A percentile compares a stretch with the other conserved stretches of the same genome.
These are phyloP conservation scores for Vanrija sp. DNA, from an alignment of 1,284 basidiomycete species.

Conservation along the genomic window DNA sequence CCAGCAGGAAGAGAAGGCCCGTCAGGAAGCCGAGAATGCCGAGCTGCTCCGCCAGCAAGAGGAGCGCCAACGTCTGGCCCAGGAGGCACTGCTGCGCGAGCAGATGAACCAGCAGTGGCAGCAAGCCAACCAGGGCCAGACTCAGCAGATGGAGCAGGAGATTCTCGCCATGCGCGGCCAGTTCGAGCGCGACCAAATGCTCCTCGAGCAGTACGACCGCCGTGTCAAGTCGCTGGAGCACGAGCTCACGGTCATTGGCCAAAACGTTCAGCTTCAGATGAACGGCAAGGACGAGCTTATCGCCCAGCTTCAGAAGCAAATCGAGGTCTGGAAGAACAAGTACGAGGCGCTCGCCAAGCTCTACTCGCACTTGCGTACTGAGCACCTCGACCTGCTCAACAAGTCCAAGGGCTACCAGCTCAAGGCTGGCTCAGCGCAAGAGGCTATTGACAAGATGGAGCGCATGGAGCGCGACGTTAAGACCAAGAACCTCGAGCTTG, in stretches of 20 bases:
- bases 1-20: slow-evolving; percentile 70
- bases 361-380: slow-evolving; percentile 94
- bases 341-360: slow-evolving; percentile 98
- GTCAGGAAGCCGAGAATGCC: slow-evolving; percentile 86
- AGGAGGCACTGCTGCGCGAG: slow-evolving; percentile 83
- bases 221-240: slow-evolving; percentile 94
- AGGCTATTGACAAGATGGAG: slow-evolving; percentile 99
- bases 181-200: slow-evolving; percentile 96
- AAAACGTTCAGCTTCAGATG: slow-evolving; percentile 84
- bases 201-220: slow-evolving; percentile 96
- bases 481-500: slow-evolving; percentile 95
- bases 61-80: slow-evolving; percentile 81
- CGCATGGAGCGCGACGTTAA: slow-evolving; percentile 98
- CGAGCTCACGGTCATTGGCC: slow-evolving; percentile 73
- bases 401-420: slow-evolving; percentile 98
- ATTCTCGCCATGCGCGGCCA: slow-evolving; percentile 91
- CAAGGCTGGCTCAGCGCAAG: slow-evolving; percentile 97
- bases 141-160: slow-evolving; percentile 79
- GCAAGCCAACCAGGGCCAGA: slow-evolving; percentile 49
- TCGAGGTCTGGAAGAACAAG: slow-evolving; percentile 95
- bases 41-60: slow-evolving; percentile 57
- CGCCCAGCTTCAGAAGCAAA: slow-evolving; percentile 93
- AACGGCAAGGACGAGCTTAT: slow-evolving; percentile 92
- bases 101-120: slow-evolving; percentile 61
- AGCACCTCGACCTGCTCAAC: slow-evolving; percentile 94